Conservation (phyloP, 116 monocot species). For the Iris pallida region DNA sequence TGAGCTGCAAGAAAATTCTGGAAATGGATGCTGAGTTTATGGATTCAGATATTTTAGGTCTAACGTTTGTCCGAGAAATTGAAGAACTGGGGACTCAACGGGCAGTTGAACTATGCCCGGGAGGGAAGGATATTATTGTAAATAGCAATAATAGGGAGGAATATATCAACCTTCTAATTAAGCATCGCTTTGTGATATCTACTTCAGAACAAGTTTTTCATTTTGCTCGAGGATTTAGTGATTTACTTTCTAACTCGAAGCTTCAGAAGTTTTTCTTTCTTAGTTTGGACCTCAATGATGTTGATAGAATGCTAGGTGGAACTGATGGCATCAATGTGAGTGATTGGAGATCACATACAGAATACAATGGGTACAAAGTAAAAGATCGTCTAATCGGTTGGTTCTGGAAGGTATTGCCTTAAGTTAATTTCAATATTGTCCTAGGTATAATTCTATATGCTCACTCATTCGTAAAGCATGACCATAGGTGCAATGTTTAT, state of each 20-base stretch:
- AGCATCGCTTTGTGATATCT: constrained; percentile 53
- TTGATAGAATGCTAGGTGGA: constrained; percentile 60
- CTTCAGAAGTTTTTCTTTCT: constrained; percentile 35
- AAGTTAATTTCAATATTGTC: too few relatives aligned
- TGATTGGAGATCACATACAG: constrained; percentile 74
- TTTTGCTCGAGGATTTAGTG: constrained; percentile 56
- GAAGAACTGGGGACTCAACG: constrained; percentile 38
- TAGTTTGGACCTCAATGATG: constrained; percentile 56
- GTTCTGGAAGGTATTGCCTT: constrained; percentile 70
- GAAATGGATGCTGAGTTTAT: constrained; percentile 57
- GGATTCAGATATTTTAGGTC: constrained; percentile 56
- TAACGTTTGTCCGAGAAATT: constrained; percentile 55
- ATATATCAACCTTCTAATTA: constrained; percentile 58
- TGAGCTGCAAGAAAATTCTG: constrained; percentile 58
- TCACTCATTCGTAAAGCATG: too few relatives aligned
- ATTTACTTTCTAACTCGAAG: constrained; percentile 34
- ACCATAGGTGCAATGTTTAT: too few relatives aligned
- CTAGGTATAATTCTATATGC: too few relatives aligned
- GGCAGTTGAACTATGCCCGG: constrained; percentile 50
- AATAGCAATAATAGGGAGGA: constrained; percentile 56
- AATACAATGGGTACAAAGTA: constrained; percentile 64
- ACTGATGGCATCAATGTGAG: constrained; percentile 24
- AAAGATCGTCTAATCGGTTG: constrained; percentile 55
- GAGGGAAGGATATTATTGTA: constrained; percentile 58
- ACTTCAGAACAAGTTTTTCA: constrained; percentile 40